phyloP scores from a whole-genome alignment of 2,329 filamentous ascomycete genomes.

The Aspergillus persii region DNA sequence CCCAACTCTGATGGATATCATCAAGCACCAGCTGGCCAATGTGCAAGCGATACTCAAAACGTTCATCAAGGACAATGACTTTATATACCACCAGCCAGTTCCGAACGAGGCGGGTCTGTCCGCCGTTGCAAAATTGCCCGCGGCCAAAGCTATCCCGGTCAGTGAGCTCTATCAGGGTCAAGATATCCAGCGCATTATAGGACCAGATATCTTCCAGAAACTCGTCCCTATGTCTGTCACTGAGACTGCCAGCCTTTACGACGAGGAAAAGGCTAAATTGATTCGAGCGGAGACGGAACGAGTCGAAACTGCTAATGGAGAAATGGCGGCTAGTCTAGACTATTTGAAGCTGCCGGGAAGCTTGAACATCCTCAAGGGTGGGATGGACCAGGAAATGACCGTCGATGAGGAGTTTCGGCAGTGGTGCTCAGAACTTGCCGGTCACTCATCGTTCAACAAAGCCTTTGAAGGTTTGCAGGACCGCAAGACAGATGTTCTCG shows the following conservation, averaged over 20 bases:
- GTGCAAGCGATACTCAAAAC: slow-evolving; percentile 78
- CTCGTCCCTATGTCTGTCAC: slow-evolving; percentile 96
- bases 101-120: slow-evolving; percentile 80
- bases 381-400: slow-evolving; percentile 81
- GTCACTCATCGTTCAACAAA: slow-evolving; percentile 73
- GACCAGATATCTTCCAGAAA: slow-evolving; percentile 93
- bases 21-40: slow-evolving; percentile 75
- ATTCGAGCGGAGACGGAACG: slow-evolving; percentile 90
- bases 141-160: slow-evolving; percentile 94
- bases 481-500: slow-evolving; percentile 73
- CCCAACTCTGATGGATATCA: slow-evolving; percentile 69
- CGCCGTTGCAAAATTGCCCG: slow-evolving; percentile 83
- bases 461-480: slow-evolving; percentile 77
- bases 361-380: slow-evolving; percentile 86
- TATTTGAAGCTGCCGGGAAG: slow-evolving; percentile 88
- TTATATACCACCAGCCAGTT: slow-evolving; percentile 93
- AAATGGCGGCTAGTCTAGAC: slow-evolving; percentile 93
- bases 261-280: slow-evolving; percentile 96
- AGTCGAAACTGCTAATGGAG: slow-evolving; percentile 86
- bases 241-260: slow-evolving; percentile 93
- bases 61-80: slow-evolving; percentile 90
- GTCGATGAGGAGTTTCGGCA: slow-evolving; percentile 88
- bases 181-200: slow-evolving; percentile 95
- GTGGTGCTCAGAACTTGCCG: slow-evolving; percentile 91
- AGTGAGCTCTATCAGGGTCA: slow-evolving; percentile 95